Conservation (phyloP, 495 filamentous ascomycete genomes). For the Penicillium pancosmium region DNA sequence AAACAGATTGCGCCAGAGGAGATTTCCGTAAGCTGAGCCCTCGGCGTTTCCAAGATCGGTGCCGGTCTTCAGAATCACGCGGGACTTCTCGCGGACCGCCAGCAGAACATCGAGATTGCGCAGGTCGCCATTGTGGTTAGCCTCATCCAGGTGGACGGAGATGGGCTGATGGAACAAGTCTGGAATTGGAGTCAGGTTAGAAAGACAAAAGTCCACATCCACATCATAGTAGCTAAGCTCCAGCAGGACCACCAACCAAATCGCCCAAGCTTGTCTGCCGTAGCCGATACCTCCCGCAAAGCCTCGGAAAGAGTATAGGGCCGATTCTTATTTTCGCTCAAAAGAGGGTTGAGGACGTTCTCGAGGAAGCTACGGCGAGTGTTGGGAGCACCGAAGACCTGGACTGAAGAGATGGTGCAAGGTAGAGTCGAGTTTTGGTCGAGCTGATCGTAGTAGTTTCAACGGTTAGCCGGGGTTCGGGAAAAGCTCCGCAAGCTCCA, state of each 20-base stretch:
- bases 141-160: conserved; percentile 74
- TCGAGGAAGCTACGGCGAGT: conserved; percentile 81
- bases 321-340: conserved; percentile 65
- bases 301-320: conserved; percentile 78
- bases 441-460: conserved; percentile 54
- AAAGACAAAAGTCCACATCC: no score
- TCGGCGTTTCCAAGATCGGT: conserved; percentile 91
- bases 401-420: conserved; percentile 78
- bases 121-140: conserved; percentile 54
- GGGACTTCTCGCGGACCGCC: conserved; percentile 73
- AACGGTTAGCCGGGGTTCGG: conserved; percentile 19
- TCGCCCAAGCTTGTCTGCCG: conserved; percentile 71
- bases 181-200: conserved; percentile 27
- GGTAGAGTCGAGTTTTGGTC: conserved; percentile 78
- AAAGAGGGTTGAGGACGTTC: conserved; percentile 72
- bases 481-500: conserved; percentile 7
- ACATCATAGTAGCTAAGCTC: no score
- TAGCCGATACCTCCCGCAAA: conserved; percentile 65
- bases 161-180: conserved; percentile 89
- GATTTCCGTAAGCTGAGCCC: conserved; percentile 85
- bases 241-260: conserved; percentile 63
- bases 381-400: conserved; percentile 74
- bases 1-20: conserved; percentile 86
- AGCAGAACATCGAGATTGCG: conserved; percentile 81
- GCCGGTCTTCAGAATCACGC: conserved; percentile 83